A percentile compares a stretch with the other conserved stretches of the same genome.
phyloP scores from a whole-genome alignment of 176 grass and related monocot genomes.

The Puya raimondii region DNA sequence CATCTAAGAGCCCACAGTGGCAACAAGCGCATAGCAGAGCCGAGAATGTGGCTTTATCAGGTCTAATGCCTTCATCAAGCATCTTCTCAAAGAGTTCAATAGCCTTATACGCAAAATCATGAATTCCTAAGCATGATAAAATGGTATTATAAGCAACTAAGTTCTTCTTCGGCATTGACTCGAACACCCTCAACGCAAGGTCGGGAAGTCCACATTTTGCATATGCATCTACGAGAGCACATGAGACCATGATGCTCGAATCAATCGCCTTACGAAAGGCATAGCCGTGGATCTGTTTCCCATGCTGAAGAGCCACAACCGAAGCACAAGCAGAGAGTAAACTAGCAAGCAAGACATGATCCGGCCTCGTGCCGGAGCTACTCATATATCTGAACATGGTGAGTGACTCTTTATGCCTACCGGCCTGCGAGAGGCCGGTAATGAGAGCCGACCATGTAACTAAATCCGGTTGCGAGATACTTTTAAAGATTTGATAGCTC shows the following conservation, averaged over 20 bases:
- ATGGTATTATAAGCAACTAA: constrained; percentile 42
- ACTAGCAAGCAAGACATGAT: constrained; percentile 39
- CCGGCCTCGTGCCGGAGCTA: constrained; percentile 32
- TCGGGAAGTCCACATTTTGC: constrained; percentile 59
- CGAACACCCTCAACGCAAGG: constrained; percentile 32
- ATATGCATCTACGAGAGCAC: constrained; percentile 51
- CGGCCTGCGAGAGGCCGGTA: constrained; percentile 30
- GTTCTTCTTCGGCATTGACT: constrained; percentile 31
- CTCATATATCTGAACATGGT: constrained; percentile 41
- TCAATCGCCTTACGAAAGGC: constrained; percentile 26
- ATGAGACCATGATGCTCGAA: constrained; percentile 31
- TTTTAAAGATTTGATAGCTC: constrained; percentile 26
- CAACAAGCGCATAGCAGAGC: constrained; percentile 56
- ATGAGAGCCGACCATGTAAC: constrained; percentile 63
- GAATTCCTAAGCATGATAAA: constrained; percentile 59
- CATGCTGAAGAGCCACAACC: constrained; percentile 17
- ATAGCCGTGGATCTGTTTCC: constrained; percentile 49
- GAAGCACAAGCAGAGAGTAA: constrained; percentile 47
- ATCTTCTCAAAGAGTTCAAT: constrained; percentile 41
- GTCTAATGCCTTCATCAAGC: constrained; percentile 27
- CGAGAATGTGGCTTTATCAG: constrained; percentile 53
- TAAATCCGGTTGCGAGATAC: constrained; percentile 31
- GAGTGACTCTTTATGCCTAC: constrained; percentile 29
- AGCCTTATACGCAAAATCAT: constrained; percentile 32
- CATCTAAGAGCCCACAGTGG: constrained; percentile 39